Conservation (phyloP, 345 rosid species). For the Citrus reticulata region DNA sequence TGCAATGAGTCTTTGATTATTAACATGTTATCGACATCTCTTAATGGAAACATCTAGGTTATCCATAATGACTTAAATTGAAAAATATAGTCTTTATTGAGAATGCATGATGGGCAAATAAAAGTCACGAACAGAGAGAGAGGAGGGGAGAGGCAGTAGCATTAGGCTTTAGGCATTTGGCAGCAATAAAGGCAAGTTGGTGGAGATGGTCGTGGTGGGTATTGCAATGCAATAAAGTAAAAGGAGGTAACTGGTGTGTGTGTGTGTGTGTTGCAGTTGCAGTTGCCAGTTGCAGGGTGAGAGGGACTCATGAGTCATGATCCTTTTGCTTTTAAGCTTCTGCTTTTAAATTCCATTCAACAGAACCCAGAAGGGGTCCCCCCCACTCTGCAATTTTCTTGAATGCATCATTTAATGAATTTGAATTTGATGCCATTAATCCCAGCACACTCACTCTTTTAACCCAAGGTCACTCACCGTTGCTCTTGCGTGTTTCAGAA, state of each 20-base stretch:
- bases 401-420: background rate
- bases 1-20: background rate
- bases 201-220: conserved; percentile 19
- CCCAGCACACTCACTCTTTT: background rate
- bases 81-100: background rate
- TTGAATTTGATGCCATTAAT: background rate
- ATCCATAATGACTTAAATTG: too few relatives aligned
- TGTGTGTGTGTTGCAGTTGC: background rate
- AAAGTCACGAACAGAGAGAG: background rate
- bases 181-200: conserved; percentile 31
- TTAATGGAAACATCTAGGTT: too few relatives aligned
- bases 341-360: conserved; percentile 2
- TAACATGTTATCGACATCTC: too few relatives aligned
- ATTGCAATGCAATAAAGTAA: conserved; percentile 15
- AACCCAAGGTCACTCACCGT: background rate
- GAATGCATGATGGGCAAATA: background rate
- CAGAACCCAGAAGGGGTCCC: background rate
- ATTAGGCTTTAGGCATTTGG: background rate
- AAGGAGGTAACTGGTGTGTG: background rate
- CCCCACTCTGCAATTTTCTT: background rate
- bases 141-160: background rate
- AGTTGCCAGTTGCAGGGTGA: background rate
- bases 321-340: conserved; percentile 5
- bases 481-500: background rate
- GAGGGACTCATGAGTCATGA: background rate